These are phyloP conservation scores for Singerocomus rubriflavus DNA, from an alignment of 1,284 basidiomycete species.

Conservation along the genomic window DNA sequence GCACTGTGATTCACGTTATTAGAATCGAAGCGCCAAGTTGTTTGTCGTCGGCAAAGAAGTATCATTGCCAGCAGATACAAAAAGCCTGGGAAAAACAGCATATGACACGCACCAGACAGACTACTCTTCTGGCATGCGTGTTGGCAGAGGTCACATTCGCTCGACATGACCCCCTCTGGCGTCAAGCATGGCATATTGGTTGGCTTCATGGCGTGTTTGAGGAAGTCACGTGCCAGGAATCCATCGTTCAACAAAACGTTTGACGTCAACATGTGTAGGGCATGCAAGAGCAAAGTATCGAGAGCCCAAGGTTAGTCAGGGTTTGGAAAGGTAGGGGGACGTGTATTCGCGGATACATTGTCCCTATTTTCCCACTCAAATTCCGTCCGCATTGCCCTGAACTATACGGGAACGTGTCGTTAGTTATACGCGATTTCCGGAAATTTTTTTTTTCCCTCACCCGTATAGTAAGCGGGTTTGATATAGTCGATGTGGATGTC, in stretches of 20 bases:
- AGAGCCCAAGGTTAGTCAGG: no score
- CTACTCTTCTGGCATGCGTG: constrained; percentile 66
- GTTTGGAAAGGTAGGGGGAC: not conserved
- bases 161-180: constrained; percentile 76
- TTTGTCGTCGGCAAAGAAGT: no score
- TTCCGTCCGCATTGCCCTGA: constrained; percentile 91
- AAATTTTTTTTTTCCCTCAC: constrained; percentile 39
- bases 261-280: no score
- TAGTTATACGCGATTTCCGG: not conserved
- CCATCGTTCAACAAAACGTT: constrained; percentile 26
- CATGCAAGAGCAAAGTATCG: no score
- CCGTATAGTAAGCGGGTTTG: constrained; percentile 93
- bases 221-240: constrained; percentile 63
- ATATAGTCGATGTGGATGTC: constrained; percentile 99
- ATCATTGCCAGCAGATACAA: no score
- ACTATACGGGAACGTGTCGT: constrained; percentile 44
- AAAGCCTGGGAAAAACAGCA: not conserved
- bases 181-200: constrained; percentile 89
- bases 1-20: no score
- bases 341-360: constrained; percentile 75
- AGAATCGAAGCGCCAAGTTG: no score
- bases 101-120: constrained; percentile 57
- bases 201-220: constrained; percentile 76
- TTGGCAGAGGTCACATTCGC: constrained; percentile 84
- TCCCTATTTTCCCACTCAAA: constrained; percentile 93